Evolutionary conservation across 2,329 filamentous ascomycete species (phyloP).

Genomic region (Torrubiellomyces zombiae): DNA sequence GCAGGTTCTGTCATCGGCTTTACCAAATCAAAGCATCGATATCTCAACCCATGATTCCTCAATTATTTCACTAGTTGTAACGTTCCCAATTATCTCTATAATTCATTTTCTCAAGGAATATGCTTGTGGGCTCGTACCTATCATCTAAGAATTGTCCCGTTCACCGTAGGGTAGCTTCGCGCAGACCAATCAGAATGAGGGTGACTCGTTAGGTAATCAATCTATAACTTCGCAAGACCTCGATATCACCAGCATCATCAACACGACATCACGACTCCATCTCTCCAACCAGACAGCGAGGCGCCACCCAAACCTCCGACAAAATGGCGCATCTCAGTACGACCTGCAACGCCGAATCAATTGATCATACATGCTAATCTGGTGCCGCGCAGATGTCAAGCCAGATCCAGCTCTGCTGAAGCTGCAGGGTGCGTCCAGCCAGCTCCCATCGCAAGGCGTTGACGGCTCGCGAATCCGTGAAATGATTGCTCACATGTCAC

Average conservation of each 20-base stretch:
- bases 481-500: no score
- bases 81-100: no score
- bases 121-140: no score
- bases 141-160: no score
- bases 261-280: slow-evolving; percentile 11
- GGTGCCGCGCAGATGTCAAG: slow-evolving; percentile 18
- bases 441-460: no score
- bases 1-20: no score
- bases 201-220: slow-evolving; percentile 7
- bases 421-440: slow-evolving; percentile 19
- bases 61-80: no score
- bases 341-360: slow-evolving; percentile 1
- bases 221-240: slow-evolving; percentile 1
- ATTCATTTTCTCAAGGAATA: no score
- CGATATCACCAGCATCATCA: slow-evolving; percentile 3
- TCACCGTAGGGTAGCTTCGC: neutral
- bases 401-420: slow-evolving; percentile 25
- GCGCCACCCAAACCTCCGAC: slow-evolving; percentile 9
- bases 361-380: slow-evolving; percentile 10
- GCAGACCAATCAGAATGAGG: slow-evolving; percentile 1
- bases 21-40: no score
- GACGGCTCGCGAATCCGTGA: no score
- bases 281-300: slow-evolving; percentile 6
- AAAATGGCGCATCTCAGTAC: slow-evolving; percentile 24
- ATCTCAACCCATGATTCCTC: no score